Evolutionary conservation across 2,329 filamentous ascomycete genomes (phyloP).

Genomic region (Anthostomella pinea): DNA sequence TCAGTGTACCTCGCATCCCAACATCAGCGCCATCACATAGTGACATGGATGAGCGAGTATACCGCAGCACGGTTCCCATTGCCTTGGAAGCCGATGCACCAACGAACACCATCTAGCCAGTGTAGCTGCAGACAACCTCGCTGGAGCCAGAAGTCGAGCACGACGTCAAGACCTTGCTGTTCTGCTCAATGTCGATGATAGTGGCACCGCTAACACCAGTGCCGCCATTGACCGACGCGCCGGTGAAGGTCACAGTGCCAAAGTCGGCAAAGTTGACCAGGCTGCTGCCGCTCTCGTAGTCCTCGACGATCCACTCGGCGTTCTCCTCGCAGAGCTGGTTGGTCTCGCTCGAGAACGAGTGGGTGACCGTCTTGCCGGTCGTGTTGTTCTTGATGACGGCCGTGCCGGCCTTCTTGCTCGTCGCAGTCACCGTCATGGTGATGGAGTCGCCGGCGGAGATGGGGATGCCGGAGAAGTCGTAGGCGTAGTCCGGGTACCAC

Average conservation of each 20-base stretch:
- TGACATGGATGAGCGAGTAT: no score
- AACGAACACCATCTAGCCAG: no score
- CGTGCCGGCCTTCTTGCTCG: conserved; percentile 37
- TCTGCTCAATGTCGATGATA: conserved; percentile 46
- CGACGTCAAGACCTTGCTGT: conserved; percentile 34
- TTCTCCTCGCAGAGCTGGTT: conserved; percentile 51
- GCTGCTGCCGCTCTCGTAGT: conserved; percentile 39
- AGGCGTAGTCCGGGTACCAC: conserved; percentile 57
- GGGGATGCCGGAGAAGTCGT: conserved; percentile 47
- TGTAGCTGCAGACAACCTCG: conserved; percentile 28
- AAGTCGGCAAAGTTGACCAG: conserved; percentile 47
- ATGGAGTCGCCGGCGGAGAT: conserved; percentile 32
- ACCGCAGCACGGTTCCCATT: no score
- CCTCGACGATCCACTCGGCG: conserved; percentile 64
- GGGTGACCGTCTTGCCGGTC: conserved; percentile 49
- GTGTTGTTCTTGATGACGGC: conserved; percentile 51
- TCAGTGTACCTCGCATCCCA: no score
- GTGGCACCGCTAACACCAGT: conserved; percentile 38
- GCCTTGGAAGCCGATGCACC: no score
- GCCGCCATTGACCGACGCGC: conserved; percentile 35
- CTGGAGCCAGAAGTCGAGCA: conserved; percentile 27
- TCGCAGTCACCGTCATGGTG: conserved; percentile 24
- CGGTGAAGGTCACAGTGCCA: conserved; percentile 42
- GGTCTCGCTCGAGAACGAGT: conserved; percentile 46
- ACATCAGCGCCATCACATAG: no score